Evolutionary conservation across 305 asterid species (phyloP).

Genomic region (Withania somnifera): DNA sequence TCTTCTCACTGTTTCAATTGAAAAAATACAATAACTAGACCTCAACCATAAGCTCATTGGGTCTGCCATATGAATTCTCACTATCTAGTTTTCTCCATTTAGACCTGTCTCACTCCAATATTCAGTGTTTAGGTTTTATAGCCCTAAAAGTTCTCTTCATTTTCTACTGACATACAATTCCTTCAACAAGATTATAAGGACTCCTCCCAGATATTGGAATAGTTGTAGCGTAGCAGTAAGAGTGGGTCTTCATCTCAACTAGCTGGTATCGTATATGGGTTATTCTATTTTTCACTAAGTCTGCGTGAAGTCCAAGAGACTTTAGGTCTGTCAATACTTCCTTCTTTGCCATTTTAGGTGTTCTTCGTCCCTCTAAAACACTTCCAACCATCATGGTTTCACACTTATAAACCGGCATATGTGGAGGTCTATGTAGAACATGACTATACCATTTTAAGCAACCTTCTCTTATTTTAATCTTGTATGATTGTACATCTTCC

Average conservation of each 20-base stretch:
- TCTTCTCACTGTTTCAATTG: not conserved
- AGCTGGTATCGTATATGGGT: not conserved
- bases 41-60: not conserved
- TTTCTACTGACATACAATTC: not conserved
- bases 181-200: not conserved
- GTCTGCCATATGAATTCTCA: not conserved
- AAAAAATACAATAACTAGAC: not conserved
- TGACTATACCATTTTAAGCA: not conserved
- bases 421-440: not conserved
- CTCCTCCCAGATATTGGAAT: not conserved
- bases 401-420: not conserved
- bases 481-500: not conserved
- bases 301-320: not conserved
- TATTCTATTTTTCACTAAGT: not conserved
- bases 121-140: not conserved
- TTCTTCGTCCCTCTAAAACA: not conserved
- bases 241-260: not conserved
- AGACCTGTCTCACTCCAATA: not conserved
- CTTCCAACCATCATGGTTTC: not conserved
- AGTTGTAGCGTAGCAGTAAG: not conserved
- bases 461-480: not conserved
- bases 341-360: not conserved
- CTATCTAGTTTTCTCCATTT: not conserved
- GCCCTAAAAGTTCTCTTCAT: not conserved
- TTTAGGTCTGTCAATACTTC: not conserved